Conservation (phyloP, 1,139 yeast genomes). For the Spathaspora sp. region DNA sequence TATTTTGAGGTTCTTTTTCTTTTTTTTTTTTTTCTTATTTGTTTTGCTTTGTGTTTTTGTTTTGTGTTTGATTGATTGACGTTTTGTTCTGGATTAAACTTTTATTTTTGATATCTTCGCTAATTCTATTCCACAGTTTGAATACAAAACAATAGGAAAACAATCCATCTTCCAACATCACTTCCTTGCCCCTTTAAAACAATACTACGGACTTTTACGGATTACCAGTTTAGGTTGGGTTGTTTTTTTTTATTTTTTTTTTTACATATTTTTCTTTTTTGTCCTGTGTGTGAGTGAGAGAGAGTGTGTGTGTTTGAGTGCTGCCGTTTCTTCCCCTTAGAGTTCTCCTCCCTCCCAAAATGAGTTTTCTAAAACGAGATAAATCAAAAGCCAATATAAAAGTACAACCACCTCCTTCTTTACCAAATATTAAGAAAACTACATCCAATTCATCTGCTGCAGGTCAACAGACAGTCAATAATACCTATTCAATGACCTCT, state of each 20-base stretch:
- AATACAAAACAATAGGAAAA: not conserved
- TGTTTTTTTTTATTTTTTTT: no score
- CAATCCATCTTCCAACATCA: not conserved
- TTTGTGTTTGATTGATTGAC: not conserved
- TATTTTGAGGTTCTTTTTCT: not conserved
- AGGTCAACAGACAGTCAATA: constrained; percentile 10
- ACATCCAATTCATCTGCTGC: constrained; percentile 4
- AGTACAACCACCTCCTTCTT: not conserved
- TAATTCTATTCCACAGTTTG: not conserved
- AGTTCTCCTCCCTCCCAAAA: no score
- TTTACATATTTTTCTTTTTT: no score
- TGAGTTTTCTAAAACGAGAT: constrained; percentile 33
- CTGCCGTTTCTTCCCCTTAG: not conserved
- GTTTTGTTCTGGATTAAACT: no score
- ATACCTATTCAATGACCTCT: constrained; percentile 9
- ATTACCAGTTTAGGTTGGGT: not conserved
- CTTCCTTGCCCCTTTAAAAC: not conserved
- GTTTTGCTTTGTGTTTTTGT: not conserved
- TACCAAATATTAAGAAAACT: not conserved
- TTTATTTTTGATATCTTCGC: not conserved
- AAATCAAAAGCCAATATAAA: constrained; percentile 23
- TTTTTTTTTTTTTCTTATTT: no score
- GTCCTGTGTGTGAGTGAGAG: no score
- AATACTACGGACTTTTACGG: not conserved
- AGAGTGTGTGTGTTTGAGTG: no score